These are phyloP conservation scores for Dictyostelium firmibasis DNA, from an alignment of 78 protist species.

Conservation along the genomic window DNA sequence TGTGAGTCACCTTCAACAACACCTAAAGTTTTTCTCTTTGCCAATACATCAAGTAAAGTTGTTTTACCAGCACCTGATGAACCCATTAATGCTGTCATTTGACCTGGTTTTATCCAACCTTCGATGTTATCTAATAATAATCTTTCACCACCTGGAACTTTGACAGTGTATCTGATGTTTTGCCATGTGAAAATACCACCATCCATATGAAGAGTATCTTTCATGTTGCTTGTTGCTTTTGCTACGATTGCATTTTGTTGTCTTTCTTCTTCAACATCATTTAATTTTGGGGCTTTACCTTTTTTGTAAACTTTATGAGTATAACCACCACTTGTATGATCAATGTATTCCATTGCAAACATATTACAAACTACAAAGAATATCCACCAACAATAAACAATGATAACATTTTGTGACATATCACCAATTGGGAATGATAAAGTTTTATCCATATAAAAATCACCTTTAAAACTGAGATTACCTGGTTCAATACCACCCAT, in stretches of 20 bases:
- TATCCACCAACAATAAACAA: conserved; percentile 42
- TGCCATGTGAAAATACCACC: conserved; percentile 76
- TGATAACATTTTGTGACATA: neutral
- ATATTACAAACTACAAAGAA: conserved; percentile 20
- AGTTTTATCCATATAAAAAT: neutral
- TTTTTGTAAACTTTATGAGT: conserved; percentile 75
- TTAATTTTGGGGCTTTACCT: conserved; percentile 79
- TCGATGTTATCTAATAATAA: conserved; percentile 35
- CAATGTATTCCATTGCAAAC: conserved; percentile 64
- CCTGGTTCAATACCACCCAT: conserved; percentile 35
- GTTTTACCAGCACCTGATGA: conserved; percentile 90
- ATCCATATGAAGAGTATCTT: conserved; percentile 14
- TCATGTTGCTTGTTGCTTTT: conserved; percentile 57
- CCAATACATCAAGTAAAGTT: conserved; percentile 90
- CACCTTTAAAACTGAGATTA: neutral
- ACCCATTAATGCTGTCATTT: conserved; percentile 87
- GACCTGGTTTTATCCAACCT: conserved; percentile 76
- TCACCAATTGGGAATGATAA: neutral
- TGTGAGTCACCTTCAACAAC: conserved; percentile 70
- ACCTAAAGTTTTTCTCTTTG: conserved; percentile 86
- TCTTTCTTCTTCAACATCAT: conserved; percentile 54
- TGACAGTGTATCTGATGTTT: conserved; percentile 47
- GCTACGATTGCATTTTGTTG: conserved; percentile 30
- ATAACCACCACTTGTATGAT: conserved; percentile 69
- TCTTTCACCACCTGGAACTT: conserved; percentile 22